Percentiles rank a stretch among this genome's conserved stretches.
Conservation (phyloP, 805 yeast species). For the Saccharomycopsis sp. region DNA sequence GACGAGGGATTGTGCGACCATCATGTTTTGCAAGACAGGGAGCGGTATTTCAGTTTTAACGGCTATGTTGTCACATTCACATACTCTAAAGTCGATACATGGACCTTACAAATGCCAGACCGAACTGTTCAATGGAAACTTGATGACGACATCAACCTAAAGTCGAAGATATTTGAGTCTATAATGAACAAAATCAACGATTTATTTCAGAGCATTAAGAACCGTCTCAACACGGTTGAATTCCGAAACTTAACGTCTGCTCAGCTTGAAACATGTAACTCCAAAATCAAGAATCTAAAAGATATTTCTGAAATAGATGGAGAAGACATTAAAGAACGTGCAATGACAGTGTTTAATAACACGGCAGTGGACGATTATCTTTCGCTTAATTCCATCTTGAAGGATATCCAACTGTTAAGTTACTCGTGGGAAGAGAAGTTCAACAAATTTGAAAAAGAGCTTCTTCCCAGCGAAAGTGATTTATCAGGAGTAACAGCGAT, state of each 20-base stretch:
- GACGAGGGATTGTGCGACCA: constrained; percentile 58
- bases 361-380: constrained; percentile 62
- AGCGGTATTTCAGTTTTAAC: constrained; percentile 76
- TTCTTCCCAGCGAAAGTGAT: constrained; percentile 88
- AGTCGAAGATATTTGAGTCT: constrained; percentile 51
- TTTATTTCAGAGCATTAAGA: constrained; percentile 69
- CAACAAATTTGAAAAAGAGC: constrained; percentile 67
- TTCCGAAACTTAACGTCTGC: constrained; percentile 65
- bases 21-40: constrained; percentile 74
- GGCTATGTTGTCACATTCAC: constrained; percentile 76
- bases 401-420: constrained; percentile 73
- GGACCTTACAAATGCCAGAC: constrained; percentile 74
- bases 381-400: constrained; percentile 59
- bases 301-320: constrained; percentile 46
- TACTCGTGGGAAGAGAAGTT: constrained; percentile 86
- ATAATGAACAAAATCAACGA: constrained; percentile 46
- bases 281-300: constrained; percentile 52
- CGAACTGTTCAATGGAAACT: constrained; percentile 68
- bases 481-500: constrained; percentile 68
- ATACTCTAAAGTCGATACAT: constrained; percentile 64
- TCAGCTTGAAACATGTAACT: constrained; percentile 61
- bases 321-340: constrained; percentile 34
- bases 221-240: constrained; percentile 66
- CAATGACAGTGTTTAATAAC: constrained; percentile 46
- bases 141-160: constrained; percentile 58